These are phyloP conservation scores for Vicia sativa DNA, from an alignment of 306 rosid genomes.

Conservation along the genomic window DNA sequence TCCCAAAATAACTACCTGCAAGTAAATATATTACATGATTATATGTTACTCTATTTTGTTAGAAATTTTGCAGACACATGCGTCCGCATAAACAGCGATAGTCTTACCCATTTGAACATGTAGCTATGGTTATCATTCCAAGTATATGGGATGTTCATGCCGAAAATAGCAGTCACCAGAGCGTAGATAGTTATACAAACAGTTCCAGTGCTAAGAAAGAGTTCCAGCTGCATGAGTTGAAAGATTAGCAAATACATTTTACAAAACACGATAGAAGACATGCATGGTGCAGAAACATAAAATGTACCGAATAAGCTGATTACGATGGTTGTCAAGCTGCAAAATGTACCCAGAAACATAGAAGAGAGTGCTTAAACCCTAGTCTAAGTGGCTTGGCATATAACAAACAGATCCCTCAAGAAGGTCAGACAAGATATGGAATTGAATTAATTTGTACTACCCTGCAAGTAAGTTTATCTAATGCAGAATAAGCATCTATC, in stretches of 20 bases:
- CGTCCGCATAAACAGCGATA: neutral
- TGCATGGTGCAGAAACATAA: slow-evolving; percentile 25
- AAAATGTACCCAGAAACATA: too few relatives aligned
- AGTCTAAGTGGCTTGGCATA: too few relatives aligned
- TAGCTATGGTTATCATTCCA: slow-evolving; percentile 61
- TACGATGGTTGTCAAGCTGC: slow-evolving; percentile 85
- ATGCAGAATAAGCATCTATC: slow-evolving; percentile 88
- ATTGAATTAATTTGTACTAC: slow-evolving; percentile 47
- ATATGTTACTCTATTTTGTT: slow-evolving; percentile 15
- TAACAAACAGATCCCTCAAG: slow-evolving; percentile 4
- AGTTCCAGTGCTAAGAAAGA: slow-evolving; percentile 76
- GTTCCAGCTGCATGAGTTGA: slow-evolving; percentile 69
- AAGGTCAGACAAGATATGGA: slow-evolving; percentile 29
- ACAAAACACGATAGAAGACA: slow-evolving; percentile 16
- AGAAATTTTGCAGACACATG: slow-evolving; percentile 14
- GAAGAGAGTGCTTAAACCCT: too few relatives aligned
- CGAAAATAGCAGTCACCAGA: slow-evolving; percentile 70
- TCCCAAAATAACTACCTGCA: slow-evolving; percentile 60
- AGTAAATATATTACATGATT: neutral
- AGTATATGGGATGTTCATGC: slow-evolving; percentile 82
- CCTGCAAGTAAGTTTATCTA: slow-evolving; percentile 90
- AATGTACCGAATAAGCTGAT: slow-evolving; percentile 64
- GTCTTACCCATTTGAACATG: slow-evolving; percentile 87
- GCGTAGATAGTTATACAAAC: slow-evolving; percentile 63
- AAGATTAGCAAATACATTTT: slow-evolving; percentile 15